Conservation (phyloP, 805 yeast species). For the Priceomyces fermenticarens region DNA sequence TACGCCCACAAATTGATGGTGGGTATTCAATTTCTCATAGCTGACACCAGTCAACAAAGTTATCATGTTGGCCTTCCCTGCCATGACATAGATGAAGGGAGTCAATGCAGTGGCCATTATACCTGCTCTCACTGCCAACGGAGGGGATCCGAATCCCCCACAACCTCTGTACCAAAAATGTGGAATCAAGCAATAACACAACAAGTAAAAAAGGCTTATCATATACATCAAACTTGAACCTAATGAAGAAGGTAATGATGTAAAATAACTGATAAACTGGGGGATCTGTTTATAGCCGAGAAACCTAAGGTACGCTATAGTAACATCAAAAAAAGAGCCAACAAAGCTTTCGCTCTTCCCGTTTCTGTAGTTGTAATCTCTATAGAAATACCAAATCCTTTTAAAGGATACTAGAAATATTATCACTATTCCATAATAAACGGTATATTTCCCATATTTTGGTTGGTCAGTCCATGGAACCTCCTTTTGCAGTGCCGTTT, state of each 20-base stretch:
- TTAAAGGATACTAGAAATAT: constrained; percentile 33
- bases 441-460: constrained; percentile 34
- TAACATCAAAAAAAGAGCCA: constrained; percentile 23
- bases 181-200: constrained; percentile 42
- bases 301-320: constrained; percentile 30
- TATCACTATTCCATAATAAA: constrained; percentile 39
- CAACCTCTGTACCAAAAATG: constrained; percentile 52
- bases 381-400: constrained; percentile 21
- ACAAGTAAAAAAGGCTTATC: constrained; percentile 29
- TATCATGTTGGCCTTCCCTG: constrained; percentile 53
- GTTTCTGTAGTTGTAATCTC: constrained; percentile 20
- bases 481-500: constrained; percentile 25
- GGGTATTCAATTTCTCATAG: constrained; percentile 52
- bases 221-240: constrained; percentile 38
- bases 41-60: constrained; percentile 50
- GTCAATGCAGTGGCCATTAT: constrained; percentile 47
- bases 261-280: constrained; percentile 15
- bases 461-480: constrained; percentile 26
- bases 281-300: constrained; percentile 34
- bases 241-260: constrained; percentile 33
- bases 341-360: constrained; percentile 10
- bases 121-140: constrained; percentile 53
- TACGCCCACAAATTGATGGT: constrained; percentile 49
- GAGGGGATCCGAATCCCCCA: constrained; percentile 57
- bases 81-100: constrained; percentile 48